Conservation (phyloP, 2,329 filamentous ascomycete genomes). For the Fusarium paranaense region DNA sequence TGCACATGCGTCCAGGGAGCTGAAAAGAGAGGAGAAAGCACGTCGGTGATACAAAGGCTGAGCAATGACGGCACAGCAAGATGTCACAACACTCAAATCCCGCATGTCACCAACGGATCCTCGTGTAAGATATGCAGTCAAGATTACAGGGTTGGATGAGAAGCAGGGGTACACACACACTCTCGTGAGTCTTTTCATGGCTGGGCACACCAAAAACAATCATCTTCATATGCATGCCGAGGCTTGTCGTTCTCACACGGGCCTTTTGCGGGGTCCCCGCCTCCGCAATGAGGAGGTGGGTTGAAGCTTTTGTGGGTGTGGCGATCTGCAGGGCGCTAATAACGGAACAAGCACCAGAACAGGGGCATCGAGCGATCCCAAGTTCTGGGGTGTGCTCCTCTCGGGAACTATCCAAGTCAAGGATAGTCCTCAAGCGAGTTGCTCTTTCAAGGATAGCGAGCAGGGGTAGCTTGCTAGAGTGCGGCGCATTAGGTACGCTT, state of each 20-base stretch:
- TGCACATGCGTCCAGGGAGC: background rate
- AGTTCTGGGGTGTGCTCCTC: background rate
- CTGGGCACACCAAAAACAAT: background rate
- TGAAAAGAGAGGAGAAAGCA: background rate
- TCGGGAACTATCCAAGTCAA: conserved; percentile 6
- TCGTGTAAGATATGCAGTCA: background rate
- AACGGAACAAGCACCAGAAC: conserved; percentile 29
- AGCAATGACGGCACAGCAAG: background rate
- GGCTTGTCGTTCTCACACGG: conserved; percentile 20
- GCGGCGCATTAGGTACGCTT: background rate
- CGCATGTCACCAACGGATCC: background rate
- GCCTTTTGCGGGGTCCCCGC: conserved; percentile 25
- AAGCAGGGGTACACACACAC: background rate
- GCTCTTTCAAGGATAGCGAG: background rate
- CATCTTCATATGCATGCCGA: conserved; percentile 45
- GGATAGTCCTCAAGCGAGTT: background rate
- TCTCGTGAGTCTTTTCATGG: background rate
- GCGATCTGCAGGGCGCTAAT: conserved; percentile 4
- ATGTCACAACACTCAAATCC: conserved; percentile 11
- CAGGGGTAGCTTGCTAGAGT: background rate
- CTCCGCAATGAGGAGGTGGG: background rate
- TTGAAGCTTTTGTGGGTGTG: background rate
- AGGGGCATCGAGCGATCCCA: conserved; percentile 14
- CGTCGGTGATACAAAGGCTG: background rate
- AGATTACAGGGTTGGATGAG: background rate